Percentiles rank a stretch among this genome's conserved stretches.
These are phyloP conservation scores for Albizia julibrissin DNA, from an alignment of 306 rosid species.

Conservation along the genomic window DNA sequence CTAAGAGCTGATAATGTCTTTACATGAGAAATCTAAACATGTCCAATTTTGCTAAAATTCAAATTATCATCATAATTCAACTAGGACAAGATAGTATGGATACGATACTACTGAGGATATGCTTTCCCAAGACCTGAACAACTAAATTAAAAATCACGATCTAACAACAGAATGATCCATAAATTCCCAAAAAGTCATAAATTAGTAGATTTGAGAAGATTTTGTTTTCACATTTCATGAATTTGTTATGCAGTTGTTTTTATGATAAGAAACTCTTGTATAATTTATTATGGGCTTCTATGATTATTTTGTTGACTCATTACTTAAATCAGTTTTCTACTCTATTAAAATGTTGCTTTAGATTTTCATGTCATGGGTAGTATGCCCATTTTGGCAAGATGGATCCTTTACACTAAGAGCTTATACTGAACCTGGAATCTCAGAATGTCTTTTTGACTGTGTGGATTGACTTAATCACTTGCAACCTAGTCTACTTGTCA, in stretches of 20 bases:
- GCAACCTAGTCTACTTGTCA: neutral
- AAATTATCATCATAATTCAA: neutral
- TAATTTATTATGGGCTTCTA: neutral
- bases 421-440: neutral
- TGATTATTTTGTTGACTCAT: neutral
- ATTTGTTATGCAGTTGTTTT: neutral
- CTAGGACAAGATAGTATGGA: neutral
- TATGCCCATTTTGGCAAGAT: neutral
- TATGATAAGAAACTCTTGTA: neutral
- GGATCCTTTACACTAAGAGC: neutral
- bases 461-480: neutral
- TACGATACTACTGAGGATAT: neutral
- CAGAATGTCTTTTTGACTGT: neutral
- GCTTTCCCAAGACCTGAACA: neutral
- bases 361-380: neutral
- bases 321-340: neutral
- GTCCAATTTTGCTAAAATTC: neutral
- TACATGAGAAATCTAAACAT: neutral
- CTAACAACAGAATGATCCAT: neutral
- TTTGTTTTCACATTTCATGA: neutral
- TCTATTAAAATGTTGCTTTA: neutral
- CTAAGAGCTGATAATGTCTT: neutral
- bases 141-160: neutral
- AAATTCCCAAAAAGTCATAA: neutral
- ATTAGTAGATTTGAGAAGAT: neutral